Evolutionary conservation across 2,329 filamentous ascomycete genomes (phyloP).

Genomic region (Fusarium devonianum): DNA sequence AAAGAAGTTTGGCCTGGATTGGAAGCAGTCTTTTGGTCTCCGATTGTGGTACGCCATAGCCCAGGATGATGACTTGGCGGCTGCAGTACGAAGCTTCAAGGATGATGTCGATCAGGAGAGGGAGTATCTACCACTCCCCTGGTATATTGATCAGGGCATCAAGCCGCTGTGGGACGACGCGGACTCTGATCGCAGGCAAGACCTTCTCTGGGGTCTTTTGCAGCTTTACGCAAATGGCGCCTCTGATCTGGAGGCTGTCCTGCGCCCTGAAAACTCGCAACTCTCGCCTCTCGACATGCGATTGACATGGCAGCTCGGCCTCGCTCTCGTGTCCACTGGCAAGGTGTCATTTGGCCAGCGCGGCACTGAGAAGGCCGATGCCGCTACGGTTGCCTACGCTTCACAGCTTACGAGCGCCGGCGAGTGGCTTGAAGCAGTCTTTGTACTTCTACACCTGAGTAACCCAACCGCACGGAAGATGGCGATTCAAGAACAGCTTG

Average conservation of each 20-base stretch:
- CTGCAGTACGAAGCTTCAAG: conserved; percentile 76
- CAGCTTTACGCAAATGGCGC: conserved; percentile 75
- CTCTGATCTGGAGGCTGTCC: conserved; percentile 69
- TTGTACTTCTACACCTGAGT: conserved; percentile 80
- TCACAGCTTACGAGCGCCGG: conserved; percentile 68
- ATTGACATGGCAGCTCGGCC: conserved; percentile 84
- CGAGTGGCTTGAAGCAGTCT: conserved; percentile 74
- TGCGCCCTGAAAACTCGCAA: conserved; percentile 79
- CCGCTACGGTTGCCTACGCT: conserved; percentile 70
- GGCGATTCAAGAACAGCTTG: conserved; percentile 76
- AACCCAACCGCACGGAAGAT: conserved; percentile 67
- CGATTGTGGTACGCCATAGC: conserved; percentile 87
- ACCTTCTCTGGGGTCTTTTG: conserved; percentile 86
- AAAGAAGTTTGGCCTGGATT: conserved; percentile 84
- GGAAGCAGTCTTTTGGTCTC: conserved; percentile 92
- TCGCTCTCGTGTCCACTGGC: conserved; percentile 63
- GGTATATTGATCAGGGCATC: conserved; percentile 69
- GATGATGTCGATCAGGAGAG: conserved; percentile 74
- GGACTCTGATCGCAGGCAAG: conserved; percentile 67
- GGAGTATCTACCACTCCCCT: conserved; percentile 76
- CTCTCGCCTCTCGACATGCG: conserved; percentile 77
- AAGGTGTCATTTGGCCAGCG: conserved; percentile 61
- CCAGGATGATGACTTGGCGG: conserved; percentile 71
- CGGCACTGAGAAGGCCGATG: conserved; percentile 68
- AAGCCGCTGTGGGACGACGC: conserved; percentile 67